Base-by-base conservation (phyloP, 176 grass and related monocot species). In the Cymbopogon citratus region DNA sequence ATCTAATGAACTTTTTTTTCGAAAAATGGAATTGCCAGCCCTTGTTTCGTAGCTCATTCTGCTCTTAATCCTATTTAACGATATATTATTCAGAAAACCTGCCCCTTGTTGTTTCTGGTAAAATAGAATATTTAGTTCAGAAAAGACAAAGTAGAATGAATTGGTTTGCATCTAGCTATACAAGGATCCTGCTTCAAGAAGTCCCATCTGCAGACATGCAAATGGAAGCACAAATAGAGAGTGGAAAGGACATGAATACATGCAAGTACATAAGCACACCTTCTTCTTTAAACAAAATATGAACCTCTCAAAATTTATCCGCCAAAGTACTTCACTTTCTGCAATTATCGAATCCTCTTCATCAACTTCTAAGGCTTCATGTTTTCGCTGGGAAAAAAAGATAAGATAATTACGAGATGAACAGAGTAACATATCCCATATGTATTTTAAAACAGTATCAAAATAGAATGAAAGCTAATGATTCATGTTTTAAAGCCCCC, bases 301-400 rank as follows among this genome's bases (percentile, higher is more conserved):
- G 54, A 93, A 85, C 78, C 90, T 95, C 33, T 93, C 88, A 91
- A 89, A 95, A 87, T 98, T 98, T 80, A 73, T 87, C 36, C 87
- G 84, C 92, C 90, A 98, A 74, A 98, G 95, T 56, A 95, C 73
- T 92, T 95, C 92, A 73, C 84, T 95, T 80, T 95, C 90, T 84
- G 88, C 78, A 86, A 92, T 94, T 26, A 79, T 82, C 54, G 90
- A 77, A 41, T 78, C 78, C 31, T 93, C 95, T 88, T 89, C 85
- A 88, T 98, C 92, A 81, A 77, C 82, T 68, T 93, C 88, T 73
- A 91, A 39, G 78, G 84, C 65, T 74, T 89, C 85, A 66, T 66
- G 79, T 82, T 98, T 98, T 69, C 92, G 80, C 95, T 98, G 92
- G 68, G 75, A 59, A 74, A 81, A 66, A 74, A 73, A 3, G 21